These are phyloP conservation scores for Chrysopogon serrulatus DNA, from an alignment of 176 grass and related monocot genomes.

Conservation along the genomic window DNA sequence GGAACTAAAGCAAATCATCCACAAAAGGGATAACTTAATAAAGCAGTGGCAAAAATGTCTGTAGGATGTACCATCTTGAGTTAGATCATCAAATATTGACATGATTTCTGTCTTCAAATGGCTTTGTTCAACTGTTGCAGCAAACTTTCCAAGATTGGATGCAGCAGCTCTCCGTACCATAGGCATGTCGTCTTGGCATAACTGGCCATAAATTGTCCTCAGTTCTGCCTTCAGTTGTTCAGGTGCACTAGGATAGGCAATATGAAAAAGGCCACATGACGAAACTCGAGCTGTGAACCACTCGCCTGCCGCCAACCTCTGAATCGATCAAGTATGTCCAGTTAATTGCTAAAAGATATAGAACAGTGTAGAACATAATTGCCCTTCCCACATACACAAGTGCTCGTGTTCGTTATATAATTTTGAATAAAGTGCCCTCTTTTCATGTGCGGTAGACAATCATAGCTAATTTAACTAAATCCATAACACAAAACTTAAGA, in stretches of 20 bases:
- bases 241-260: conserved; percentile 66
- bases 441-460: background rate
- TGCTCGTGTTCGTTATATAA: background rate
- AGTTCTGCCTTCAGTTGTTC: conserved; percentile 71
- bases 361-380: background rate
- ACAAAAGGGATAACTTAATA: background rate
- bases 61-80: conserved; percentile 71
- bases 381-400: background rate
- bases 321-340: conserved; percentile 14
- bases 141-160: conserved; percentile 82
- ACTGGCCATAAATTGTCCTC: conserved; percentile 59
- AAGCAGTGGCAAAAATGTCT: background rate
- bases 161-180: conserved; percentile 81
- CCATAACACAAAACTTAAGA: background rate
- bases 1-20: background rate
- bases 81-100: conserved; percentile 86
- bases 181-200: conserved; percentile 87
- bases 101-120: conserved; percentile 77
- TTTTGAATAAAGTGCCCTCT: background rate
- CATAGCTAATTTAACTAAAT: background rate
- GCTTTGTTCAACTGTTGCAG: conserved; percentile 53
- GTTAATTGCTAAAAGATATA: background rate
- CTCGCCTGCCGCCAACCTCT: conserved; percentile 73
- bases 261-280: conserved; percentile 76
- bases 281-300: conserved; percentile 84